phyloP scores from a whole-genome alignment of 495 filamentous ascomycete species.

The Gamarada debralockiae region DNA sequence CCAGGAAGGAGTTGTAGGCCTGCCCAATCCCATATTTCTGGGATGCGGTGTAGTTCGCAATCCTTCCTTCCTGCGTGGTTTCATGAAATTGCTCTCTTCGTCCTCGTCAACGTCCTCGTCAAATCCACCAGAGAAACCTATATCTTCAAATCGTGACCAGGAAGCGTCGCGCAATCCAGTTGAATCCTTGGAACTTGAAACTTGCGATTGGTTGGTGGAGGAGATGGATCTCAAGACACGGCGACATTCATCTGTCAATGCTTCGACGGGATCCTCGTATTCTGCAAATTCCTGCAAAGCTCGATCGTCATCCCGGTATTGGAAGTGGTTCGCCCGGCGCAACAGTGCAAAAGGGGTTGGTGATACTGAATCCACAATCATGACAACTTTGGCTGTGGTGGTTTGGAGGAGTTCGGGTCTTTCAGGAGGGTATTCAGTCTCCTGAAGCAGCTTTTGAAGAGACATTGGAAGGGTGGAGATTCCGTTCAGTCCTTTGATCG shows the following conservation, averaged over 20 bases:
- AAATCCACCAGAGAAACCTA: slow-evolving; percentile 80
- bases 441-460: slow-evolving; percentile 81
- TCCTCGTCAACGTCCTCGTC: slow-evolving; percentile 67
- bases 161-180: slow-evolving; percentile 76
- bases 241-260: slow-evolving; percentile 88
- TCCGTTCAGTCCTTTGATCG: slow-evolving; percentile 59
- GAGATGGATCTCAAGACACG: slow-evolving; percentile 88
- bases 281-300: slow-evolving; percentile 79
- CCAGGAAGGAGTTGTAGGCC: slow-evolving; percentile 86
- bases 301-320: slow-evolving; percentile 84
- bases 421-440: slow-evolving; percentile 92
- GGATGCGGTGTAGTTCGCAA: slow-evolving; percentile 51
- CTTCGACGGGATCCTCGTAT: slow-evolving; percentile 84
- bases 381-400: slow-evolving; percentile 81
- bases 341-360: slow-evolving; percentile 91
- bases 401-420: slow-evolving; percentile 73
- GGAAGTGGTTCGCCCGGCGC: slow-evolving; percentile 88
- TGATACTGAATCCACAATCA: slow-evolving; percentile 95
- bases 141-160: slow-evolving; percentile 95
- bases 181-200: slow-evolving; percentile 50
- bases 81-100: slow-evolving; percentile 33
- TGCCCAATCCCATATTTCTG: slow-evolving; percentile 58
- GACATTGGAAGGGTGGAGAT: slow-evolving; percentile 87
- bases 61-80: slow-evolving; percentile 26
- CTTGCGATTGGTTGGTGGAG: slow-evolving; percentile 76